phyloP scores from a whole-genome alignment of 345 rosid species.

The Ceriops tagal region DNA sequence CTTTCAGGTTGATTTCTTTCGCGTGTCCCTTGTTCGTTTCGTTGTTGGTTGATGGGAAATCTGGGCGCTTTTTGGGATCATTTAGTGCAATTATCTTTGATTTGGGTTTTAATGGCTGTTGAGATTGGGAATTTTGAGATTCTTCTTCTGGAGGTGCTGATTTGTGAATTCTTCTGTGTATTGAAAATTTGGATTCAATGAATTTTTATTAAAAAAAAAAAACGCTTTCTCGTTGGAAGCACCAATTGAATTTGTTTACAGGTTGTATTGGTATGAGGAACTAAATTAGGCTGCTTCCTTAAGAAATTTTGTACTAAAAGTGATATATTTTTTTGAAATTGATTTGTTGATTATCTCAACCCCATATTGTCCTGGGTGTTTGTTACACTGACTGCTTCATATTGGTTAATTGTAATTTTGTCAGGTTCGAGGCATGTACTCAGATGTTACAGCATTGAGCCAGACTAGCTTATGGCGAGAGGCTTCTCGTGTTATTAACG shows the following conservation, averaged over 20 bases:
- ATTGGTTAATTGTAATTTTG: constrained; percentile 5
- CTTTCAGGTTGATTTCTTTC: constrained; percentile 58
- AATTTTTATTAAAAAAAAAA: too few relatives aligned
- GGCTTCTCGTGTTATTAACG: constrained; percentile 72
- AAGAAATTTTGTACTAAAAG: too few relatives aligned
- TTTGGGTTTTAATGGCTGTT: neutral
- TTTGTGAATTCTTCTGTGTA: neutral
- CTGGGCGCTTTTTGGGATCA: neutral
- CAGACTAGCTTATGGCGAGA: constrained; percentile 72
- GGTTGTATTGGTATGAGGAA: too few relatives aligned
- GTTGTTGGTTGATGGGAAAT: neutral
- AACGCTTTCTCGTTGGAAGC: too few relatives aligned
- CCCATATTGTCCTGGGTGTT: neutral
- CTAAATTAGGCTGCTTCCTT: too few relatives aligned
- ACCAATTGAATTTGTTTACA: too few relatives aligned
- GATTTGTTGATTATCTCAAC: neutral
- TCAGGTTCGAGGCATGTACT: constrained; percentile 97
- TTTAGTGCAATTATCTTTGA: neutral
- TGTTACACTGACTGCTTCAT: neutral
- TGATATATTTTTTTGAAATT: neutral
- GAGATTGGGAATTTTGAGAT: neutral
- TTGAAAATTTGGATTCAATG: neutral
- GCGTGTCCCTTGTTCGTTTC: neutral
- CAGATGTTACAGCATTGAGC: constrained; percentile 55
- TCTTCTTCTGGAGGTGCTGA: neutral